Conservation (phyloP, 345 rosid genomes). For the Hibiscus trionum region DNA sequence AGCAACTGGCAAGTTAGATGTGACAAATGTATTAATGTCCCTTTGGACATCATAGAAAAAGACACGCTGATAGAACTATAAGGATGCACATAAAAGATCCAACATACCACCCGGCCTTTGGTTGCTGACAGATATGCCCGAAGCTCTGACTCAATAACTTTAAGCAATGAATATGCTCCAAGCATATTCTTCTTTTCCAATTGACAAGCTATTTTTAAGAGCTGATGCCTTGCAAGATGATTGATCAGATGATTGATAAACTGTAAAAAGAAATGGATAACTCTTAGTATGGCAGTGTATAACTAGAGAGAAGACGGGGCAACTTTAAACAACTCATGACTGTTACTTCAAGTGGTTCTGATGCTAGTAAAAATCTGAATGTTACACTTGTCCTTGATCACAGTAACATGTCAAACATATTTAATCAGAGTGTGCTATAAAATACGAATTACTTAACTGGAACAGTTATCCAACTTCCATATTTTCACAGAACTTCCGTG, state of each 20-base stretch:
- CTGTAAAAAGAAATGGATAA: no score
- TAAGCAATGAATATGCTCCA: slow-evolving; percentile 80
- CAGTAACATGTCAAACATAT: not conserved
- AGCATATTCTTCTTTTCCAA: slow-evolving; percentile 79
- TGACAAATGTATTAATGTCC: not conserved
- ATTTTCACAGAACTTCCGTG: not conserved
- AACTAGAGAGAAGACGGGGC: not conserved
- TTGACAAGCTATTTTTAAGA: slow-evolving; percentile 85
- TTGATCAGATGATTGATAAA: slow-evolving; percentile 70
- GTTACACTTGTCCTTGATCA: not conserved
- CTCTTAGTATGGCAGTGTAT: no score
- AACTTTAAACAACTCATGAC: not conserved
- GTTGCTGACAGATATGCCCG: slow-evolving; percentile 78
- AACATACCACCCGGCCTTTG: slow-evolving; percentile 77
- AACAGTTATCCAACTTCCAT: not conserved
- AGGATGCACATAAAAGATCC: slow-evolving; percentile 8
- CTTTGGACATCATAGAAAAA: not conserved
- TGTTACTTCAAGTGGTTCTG: not conserved
- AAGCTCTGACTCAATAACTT: slow-evolving; percentile 85
- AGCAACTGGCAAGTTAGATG: not conserved
- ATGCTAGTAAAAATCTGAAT: not conserved
- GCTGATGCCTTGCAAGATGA: slow-evolving; percentile 93
- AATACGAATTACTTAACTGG: not conserved
- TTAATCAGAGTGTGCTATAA: not conserved
- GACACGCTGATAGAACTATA: not conserved